phyloP scores from a whole-genome alignment of 192 early-diverging fungal species.

The Rhizophagus clarus region DNA sequence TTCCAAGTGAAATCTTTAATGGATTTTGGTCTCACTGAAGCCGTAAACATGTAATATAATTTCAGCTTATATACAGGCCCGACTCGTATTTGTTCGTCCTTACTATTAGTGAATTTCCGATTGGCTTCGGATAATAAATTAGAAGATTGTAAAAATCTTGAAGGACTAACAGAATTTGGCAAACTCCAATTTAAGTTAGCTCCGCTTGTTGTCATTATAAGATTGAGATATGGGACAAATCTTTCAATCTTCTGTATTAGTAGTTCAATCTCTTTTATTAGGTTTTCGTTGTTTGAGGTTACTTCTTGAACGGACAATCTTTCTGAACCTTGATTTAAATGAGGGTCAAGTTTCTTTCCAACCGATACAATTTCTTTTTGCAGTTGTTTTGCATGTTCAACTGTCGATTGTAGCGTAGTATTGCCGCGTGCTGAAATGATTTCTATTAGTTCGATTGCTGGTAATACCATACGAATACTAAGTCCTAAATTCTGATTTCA shows the following conservation, averaged over 20 bases:
- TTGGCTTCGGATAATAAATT: conserved; percentile 33
- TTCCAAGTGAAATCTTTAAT: conserved; percentile 77
- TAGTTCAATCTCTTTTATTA: conserved; percentile 29
- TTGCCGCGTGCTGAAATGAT: conserved; percentile 66
- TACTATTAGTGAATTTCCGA: conserved; percentile 26
- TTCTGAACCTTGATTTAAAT: conserved; percentile 12
- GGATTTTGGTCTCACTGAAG: conserved; percentile 60
- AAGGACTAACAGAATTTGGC: conserved; percentile 51
- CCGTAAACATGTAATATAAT: conserved; percentile 72
- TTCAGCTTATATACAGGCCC: conserved; percentile 52
- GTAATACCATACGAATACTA: conserved; percentile 58
- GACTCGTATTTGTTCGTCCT: conserved; percentile 14
- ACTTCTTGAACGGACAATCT: background rate
- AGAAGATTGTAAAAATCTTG: conserved; percentile 65
- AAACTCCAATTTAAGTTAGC: conserved; percentile 38
- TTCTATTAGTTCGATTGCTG: conserved; percentile 72
- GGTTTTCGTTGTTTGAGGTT: conserved; percentile 8
- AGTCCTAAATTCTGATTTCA: background rate
- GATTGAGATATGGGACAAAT: conserved; percentile 40
- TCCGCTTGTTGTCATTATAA: conserved; percentile 40
- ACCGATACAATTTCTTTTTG: conserved; percentile 57
- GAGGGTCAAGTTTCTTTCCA: conserved; percentile 36
- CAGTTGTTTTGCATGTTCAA: conserved; percentile 55
- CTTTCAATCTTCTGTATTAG: conserved; percentile 37
- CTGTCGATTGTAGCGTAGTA: conserved; percentile 55